These are phyloP conservation scores for Solanum piurae DNA, from an alignment of 257 asterid genomes.

Conservation along the genomic window DNA sequence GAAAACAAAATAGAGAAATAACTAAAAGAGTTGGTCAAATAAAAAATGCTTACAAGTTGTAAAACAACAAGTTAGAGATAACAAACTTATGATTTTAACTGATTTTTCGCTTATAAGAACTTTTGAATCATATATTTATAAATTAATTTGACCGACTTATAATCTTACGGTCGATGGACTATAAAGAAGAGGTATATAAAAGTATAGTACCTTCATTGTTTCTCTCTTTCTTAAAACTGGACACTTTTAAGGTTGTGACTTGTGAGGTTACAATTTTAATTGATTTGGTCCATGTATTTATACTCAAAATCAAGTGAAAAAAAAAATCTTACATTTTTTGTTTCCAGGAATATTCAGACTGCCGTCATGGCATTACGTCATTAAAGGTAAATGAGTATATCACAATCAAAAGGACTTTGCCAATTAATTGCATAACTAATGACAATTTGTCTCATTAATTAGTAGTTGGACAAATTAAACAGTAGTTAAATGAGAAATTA, in stretches of 20 bases:
- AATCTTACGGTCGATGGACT: not conserved
- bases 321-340: not conserved
- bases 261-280: not conserved
- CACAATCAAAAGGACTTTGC: not conserved
- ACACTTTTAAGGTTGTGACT: not conserved
- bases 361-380: not conserved
- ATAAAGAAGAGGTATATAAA: not conserved
- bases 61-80: not conserved
- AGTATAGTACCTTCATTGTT: not conserved
- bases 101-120: no score
- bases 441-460: not conserved
- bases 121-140: no score
- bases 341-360: not conserved
- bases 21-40: not conserved
- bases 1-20: not conserved
- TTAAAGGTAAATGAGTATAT: not conserved
- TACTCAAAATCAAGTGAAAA: not conserved
- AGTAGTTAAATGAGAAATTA: not conserved
- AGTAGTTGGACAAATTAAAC: not conserved
- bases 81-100: not conserved
- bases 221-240: not conserved
- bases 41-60: not conserved
- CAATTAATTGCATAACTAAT: not conserved
- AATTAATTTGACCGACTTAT: no score
- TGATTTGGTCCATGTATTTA: not conserved